Base-by-base conservation (phyloP, 495 filamentous ascomycete genomes). In the Neurospora pannonica region DNA sequence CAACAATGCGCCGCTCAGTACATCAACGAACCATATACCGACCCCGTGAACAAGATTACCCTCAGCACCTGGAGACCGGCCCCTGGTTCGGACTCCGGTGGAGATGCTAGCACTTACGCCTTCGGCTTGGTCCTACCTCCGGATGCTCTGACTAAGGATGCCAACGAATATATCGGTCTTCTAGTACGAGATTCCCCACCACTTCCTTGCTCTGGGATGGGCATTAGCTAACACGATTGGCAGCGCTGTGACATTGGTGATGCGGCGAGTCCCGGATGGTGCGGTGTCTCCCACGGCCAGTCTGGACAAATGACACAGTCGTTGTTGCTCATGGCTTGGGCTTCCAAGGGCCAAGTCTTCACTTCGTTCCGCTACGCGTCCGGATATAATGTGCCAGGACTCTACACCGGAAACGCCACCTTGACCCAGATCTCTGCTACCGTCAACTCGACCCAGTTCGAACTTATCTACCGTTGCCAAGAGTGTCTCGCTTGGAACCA, bases 391-490 rank as follows among this genome's bases (percentile, higher is more conserved):
- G 81, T 84, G 19, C 91, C 91, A 0, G 82, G 81, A 5, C 69
- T 87, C 38, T 93, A 92, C 77, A 84, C 84, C 17, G 90, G 89
- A 48, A 85, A 86, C 74, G 89, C 89, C 21, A 87, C 85, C 36
- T 73, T 88, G 24, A 89, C 87, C 2, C 86, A 87, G 71, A 86
- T 92, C 72, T 87, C 85, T n/a, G 83, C 85, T n/a, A 85, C 78
- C 70, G 79, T 90, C 73, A 90, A 87, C 76, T 79, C 84, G 62
- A 83, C 81, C 46, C 75, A 84, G 76, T 93, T 86, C 78, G 86
- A 86, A 71, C 78, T 90, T 24, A 85, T 90, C 38, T 92, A 90
- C 80, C 84, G 87, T 31, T 93, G 90, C 83, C 81, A 89, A 77
- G 83, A 87, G 78, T 93, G 91, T 81, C 84, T 89, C 43, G 80